phyloP scores from a whole-genome alignment of 306 rosid genomes.

The Cajanus cajan region DNA sequence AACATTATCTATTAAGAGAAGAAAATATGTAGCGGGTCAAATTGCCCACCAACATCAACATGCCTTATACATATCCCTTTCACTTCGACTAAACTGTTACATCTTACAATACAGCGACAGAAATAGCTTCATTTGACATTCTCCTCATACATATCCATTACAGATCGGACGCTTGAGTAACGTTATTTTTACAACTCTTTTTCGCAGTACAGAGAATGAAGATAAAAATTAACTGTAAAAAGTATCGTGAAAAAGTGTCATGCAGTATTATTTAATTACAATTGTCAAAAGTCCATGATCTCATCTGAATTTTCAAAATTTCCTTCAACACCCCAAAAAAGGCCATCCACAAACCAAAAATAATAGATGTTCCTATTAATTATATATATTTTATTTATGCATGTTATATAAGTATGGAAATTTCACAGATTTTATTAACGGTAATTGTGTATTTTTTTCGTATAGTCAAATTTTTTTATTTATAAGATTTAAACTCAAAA shows the following conservation, averaged over 20 bases:
- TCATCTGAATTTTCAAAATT: slow-evolving; percentile 27
- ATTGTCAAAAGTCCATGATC: slow-evolving; percentile 29
- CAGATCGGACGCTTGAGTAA: background rate
- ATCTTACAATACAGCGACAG: background rate
- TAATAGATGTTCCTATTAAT: background rate
- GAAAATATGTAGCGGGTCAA: slow-evolving; percentile 26
- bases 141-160: slow-evolving; percentile 31
- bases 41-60: slow-evolving; percentile 33
- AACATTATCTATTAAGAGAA: slow-evolving; percentile 27
- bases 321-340: slow-evolving; percentile 38
- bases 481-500: no score
- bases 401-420: no score
- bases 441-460: no score
- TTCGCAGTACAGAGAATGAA: background rate
- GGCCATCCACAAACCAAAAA: slow-evolving; percentile 59
- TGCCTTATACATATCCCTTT: slow-evolving; percentile 33
- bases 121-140: background rate
- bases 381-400: no score
- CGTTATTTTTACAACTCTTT: background rate
- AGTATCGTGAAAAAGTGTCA: background rate
- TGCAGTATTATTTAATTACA: background rate
- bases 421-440: no score
- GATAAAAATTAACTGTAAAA: background rate
- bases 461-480: no score
- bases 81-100: slow-evolving; percentile 34